Evolutionary conservation across 2,329 filamentous ascomycete genomes (phyloP).

Genomic region (Cladosporium sp.): DNA sequence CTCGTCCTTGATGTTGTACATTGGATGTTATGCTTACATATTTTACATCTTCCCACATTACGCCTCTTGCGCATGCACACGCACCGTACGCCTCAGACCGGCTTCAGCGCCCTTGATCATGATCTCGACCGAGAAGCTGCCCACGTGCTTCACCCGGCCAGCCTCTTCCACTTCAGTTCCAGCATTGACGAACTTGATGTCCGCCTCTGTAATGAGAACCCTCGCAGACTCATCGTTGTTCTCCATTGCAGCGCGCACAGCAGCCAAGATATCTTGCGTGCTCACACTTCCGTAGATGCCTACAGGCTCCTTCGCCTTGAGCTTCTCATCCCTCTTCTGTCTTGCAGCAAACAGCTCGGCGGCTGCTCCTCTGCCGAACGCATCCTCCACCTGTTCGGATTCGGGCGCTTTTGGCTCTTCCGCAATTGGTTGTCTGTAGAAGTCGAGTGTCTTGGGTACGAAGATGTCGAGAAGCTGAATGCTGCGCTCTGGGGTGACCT

Average conservation of each 20-base stretch:
- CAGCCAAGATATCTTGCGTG: conserved; percentile 52
- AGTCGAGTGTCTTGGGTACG: conserved; percentile 48
- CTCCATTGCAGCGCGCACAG: conserved; percentile 50
- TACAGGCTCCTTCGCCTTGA: conserved; percentile 24
- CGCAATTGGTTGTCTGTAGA: conserved; percentile 46
- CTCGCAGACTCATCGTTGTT: conserved; percentile 54
- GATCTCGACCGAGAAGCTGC: conserved; percentile 55
- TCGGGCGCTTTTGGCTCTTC: conserved; percentile 25
- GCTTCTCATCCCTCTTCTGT: conserved; percentile 19
- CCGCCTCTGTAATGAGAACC: conserved; percentile 51
- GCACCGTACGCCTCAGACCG: conserved; percentile 43
- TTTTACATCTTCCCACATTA: background rate
- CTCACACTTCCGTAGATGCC: conserved; percentile 58
- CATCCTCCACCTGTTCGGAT: conserved; percentile 14
- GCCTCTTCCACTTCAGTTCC: conserved; percentile 37
- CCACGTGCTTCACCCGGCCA: conserved; percentile 54
- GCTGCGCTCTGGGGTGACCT: conserved; percentile 45
- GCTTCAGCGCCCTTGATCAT: conserved; percentile 49
- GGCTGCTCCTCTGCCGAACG: conserved; percentile 25
- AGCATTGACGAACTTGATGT: conserved; percentile 51
- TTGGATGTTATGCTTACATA: conserved; percentile 14
- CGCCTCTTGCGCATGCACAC: conserved; percentile 42
- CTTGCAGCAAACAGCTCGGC: conserved; percentile 35
- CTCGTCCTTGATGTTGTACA: conserved; percentile 7
- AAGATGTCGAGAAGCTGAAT: conserved; percentile 50